Percentiles rank a stretch among this genome's conserved stretches.
phyloP scores from a whole-genome alignment of 2,329 filamentous ascomycete species.

The Fusarium pseudocircinatum region DNA sequence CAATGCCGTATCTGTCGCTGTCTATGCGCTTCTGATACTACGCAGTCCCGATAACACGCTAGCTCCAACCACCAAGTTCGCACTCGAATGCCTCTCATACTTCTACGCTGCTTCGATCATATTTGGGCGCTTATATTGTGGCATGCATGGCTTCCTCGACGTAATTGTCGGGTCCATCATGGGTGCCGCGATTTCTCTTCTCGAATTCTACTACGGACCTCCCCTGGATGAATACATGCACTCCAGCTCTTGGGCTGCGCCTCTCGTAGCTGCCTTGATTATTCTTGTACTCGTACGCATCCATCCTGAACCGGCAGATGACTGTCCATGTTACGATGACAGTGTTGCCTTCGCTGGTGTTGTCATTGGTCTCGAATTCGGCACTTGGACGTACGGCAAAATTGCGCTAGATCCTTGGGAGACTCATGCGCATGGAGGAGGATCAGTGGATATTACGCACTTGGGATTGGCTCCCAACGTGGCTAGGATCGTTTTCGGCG shows the following conservation, averaged over 20 bases:
- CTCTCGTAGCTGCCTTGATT: conserved; percentile 69
- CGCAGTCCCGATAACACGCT: conserved; percentile 71
- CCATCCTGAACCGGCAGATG: conserved; percentile 94
- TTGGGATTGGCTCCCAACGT: conserved; percentile 73
- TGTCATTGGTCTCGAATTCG: conserved; percentile 83
- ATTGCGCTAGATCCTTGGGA: conserved; percentile 58
- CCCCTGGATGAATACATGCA: conserved; percentile 77
- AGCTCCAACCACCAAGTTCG: conserved; percentile 64
- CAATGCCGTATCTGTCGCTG: conserved; percentile 92
- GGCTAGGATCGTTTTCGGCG: conserved; percentile 78
- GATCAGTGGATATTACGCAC: conserved; percentile 71
- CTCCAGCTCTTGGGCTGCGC: conserved; percentile 69
- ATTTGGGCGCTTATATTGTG: conserved; percentile 91
- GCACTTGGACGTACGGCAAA: conserved; percentile 82
- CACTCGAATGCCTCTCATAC: conserved; percentile 76
- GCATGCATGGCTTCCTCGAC: conserved; percentile 98
- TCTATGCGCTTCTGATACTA: conserved; percentile 81
- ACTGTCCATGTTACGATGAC: conserved; percentile 97
- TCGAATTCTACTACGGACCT: conserved; percentile 69
- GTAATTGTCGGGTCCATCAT: conserved; percentile 83
- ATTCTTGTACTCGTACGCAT: conserved; percentile 84
- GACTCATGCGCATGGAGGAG: conserved; percentile 55
- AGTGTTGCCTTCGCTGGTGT: conserved; percentile 93
- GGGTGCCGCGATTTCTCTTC: conserved; percentile 70
- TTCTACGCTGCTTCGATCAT: conserved; percentile 91